Evolutionary conservation across 306 rosid species (phyloP), one percentile per base, ranked within the genome.

Genomic region (Gastrolobium villosum): DNA sequence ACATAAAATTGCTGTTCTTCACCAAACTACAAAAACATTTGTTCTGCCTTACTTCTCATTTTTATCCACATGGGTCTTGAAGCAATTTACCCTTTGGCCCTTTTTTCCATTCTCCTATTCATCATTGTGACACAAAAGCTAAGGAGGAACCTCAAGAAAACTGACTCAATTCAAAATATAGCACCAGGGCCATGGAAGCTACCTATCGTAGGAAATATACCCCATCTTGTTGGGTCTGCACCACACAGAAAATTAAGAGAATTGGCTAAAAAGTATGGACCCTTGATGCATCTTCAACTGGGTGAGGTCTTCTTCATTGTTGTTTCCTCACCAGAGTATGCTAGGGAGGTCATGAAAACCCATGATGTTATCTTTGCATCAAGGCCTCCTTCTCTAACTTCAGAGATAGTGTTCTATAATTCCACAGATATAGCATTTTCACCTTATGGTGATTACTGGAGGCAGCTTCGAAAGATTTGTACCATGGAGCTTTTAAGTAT

Each of bases 331-430:
- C 28, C 87, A 10, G 74, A 69, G 31, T 5, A 6, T 8, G 81
- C 81, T 13, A 52, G n/a, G 48, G 84, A 79, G 70, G 75, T 78
- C 1, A 60, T 83, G 77, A 83, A 74, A 39, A 78, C 72, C 20
- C 81, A 7, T 66, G 26, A 20, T 20, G 26, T 20, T 20, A 20
- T 20, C 26, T 20, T 20, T 20, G 26, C 26, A 20, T 20, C 53
- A 26, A 68, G 80, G 66, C 77, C 83, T 9, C 4, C 8, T 2
- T 8, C 63, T 3, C 62, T 66, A 15, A 36, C 45, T 35, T 1
- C 65, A 20, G 2, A 41, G 2, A 43, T 78, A 11, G 0, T 56
- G 5, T 2, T 68, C n/a, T n/a, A 77, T 30, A 75, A 26, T 14
- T 43, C 6, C 20, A 77, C 15, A 3, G 4, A 6, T 8, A 40